Evolutionary conservation across 495 filamentous ascomycete species (phyloP).

Genomic region (Tetracladium setigerum): DNA sequence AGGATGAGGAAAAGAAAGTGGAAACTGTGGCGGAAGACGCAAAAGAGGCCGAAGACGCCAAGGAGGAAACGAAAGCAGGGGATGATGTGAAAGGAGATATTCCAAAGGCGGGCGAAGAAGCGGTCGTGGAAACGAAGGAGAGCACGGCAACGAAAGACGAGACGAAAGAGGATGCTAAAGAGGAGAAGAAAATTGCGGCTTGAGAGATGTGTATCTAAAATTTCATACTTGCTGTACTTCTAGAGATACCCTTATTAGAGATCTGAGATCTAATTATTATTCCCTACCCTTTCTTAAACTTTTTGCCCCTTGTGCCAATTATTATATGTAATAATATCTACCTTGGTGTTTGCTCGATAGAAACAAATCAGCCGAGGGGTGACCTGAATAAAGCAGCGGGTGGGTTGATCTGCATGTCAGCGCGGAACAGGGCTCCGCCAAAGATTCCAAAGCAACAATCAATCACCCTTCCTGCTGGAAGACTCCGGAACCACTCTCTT

Average conservation of each 20-base stretch:
- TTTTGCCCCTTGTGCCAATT: no score
- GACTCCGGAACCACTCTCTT: no score
- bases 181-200: conserved; percentile 11
- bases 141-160: conserved; percentile 10
- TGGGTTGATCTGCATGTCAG: no score
- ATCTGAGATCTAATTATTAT: not conserved
- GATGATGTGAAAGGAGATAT: conserved; percentile 15
- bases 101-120: conserved; percentile 18
- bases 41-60: conserved; percentile 6
- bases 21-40: conserved; percentile 10
- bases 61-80: conserved; percentile 11
- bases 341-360: no score
- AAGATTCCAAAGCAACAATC: no score
- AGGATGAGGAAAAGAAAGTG: conserved; percentile 7
- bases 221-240: conserved; percentile 8
- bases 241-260: conserved; percentile 10
- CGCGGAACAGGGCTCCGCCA: no score
- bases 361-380: no score
- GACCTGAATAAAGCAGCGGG: no score
- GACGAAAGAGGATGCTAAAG: conserved; percentile 15
- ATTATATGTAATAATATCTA: no score
- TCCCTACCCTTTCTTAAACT: not conserved
- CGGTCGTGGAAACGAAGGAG: conserved; percentile 17
- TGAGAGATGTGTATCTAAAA: conserved; percentile 1
- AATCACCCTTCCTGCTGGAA: no score